Evolutionary conservation across 768 basidiomycete species (phyloP).

Genomic region (Leccinellum luteum): DNA sequence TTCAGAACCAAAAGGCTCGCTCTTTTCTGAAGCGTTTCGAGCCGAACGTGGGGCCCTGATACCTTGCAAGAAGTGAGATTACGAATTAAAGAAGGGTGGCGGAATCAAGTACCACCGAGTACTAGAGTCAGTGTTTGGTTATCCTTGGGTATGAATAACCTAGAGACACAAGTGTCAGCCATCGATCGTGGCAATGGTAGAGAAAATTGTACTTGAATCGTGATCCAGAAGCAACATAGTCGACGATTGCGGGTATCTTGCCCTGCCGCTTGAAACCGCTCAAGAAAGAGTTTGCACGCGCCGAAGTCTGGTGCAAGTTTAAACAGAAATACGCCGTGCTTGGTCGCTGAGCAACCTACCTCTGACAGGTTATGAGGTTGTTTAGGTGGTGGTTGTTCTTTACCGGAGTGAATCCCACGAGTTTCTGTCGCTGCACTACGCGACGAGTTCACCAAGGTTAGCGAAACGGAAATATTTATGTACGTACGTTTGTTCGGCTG

Average conservation of each 20-base stretch:
- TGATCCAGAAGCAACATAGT: constrained; percentile 92
- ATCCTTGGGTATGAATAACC: constrained; percentile 84
- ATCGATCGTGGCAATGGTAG: neutral
- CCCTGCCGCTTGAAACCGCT: constrained; percentile 90
- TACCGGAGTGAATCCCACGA: constrained; percentile 89
- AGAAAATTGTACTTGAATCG: constrained; percentile 76
- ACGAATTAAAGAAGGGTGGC: neutral
- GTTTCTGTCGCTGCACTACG: constrained; percentile 71
- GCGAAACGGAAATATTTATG: neutral
- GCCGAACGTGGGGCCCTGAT: constrained; percentile 90
- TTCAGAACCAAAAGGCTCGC: constrained; percentile 86
- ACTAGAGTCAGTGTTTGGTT: constrained; percentile 93
- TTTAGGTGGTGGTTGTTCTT: constrained; percentile 78
- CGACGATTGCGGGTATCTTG: constrained; percentile 79
- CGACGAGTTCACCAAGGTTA: constrained; percentile 8
- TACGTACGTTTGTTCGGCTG: constrained; percentile 86
- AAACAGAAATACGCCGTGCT: neutral
- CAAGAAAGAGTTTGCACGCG: constrained; percentile 83
- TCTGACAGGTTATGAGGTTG: constrained; percentile 91
- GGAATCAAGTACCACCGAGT: constrained; percentile 59
- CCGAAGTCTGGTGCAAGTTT: constrained; percentile 45
- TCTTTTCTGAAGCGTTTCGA: constrained; percentile 75
- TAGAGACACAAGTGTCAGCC: constrained; percentile 27
- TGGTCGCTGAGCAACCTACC: constrained; percentile 38
- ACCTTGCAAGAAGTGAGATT: constrained; percentile 42